Evolutionary conservation across 768 basidiomycete genomes (phyloP), one percentile per base, ranked within the genome.

Genomic region (Boletus coccyginus): DNA sequence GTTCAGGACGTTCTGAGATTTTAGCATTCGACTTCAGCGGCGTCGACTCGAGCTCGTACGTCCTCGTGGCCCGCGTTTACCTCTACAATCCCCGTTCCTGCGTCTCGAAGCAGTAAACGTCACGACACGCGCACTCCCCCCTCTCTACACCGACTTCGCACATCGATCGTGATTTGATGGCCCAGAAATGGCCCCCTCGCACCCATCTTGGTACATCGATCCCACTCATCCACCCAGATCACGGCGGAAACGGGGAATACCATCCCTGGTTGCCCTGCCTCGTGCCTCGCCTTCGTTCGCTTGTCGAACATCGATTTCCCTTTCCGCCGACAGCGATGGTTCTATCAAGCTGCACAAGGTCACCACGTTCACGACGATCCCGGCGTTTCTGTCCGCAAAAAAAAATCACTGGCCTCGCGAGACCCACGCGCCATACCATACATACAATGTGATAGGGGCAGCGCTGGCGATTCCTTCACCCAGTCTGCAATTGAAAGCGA

Each of bases 11-110:
- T 35, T 35, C 19, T 33, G 45, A 24, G 29, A 32, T 42, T 57
- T 68, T n/a, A 67, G 61, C 67, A 63, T 68, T 69, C 58, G 50
- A 66, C 52, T 46, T 24, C 66, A 69, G 67, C 66, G 66, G 52
- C 63, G 45, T 45, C 43, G 10, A 33, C 32, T 33, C 32, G 2
- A 14, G 1, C 38, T 9, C 35, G 14, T 5, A 32, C 31, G 35
- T 39, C 48, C 24, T 49, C 47, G 38, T 49, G 48, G 36, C 48
- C 35, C 38, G 35, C 35, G 35, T 35, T 35, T 35, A 35, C 35
- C 35, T 35, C 35, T 35, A 36, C 27, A 50, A 44, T 61, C 46
- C 46, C 65, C 57, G 57, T 61, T 57, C 49, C 64, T 57, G 55
- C 39, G 46, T 56, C 52, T 48, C 46, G 65, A 66, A 65, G 65